phyloP scores from a whole-genome alignment of 202 grass and related monocot genomes.

The Saccharum hybrid region DNA sequence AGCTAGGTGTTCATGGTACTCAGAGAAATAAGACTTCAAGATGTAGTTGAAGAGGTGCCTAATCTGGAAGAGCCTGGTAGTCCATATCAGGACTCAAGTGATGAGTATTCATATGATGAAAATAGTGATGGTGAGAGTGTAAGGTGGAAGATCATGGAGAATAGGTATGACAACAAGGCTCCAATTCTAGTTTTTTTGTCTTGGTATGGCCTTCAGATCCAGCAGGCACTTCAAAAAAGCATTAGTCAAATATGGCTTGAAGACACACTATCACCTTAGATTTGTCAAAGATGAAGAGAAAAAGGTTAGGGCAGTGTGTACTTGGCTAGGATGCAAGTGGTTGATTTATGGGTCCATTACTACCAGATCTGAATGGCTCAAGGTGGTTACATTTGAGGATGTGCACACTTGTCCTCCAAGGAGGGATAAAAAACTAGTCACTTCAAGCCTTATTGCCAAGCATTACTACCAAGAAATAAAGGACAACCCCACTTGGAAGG shows the following conservation, averaged over 20 bases:
- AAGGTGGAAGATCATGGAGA: background rate
- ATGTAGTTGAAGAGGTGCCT: background rate
- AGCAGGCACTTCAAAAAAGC: conserved; percentile 1
- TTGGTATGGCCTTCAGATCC: background rate
- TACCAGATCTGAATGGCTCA: too few relatives aligned
- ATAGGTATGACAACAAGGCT: background rate
- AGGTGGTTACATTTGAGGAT: too few relatives aligned
- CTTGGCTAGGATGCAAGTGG: too few relatives aligned
- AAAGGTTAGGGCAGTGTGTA: too few relatives aligned
- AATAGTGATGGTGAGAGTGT: too few relatives aligned
- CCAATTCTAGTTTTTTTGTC: background rate
- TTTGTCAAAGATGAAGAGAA: too few relatives aligned
- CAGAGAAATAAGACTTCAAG: background rate
- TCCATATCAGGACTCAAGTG: background rate
- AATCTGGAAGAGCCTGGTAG: background rate
- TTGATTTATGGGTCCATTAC: too few relatives aligned
- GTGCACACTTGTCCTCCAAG: too few relatives aligned
- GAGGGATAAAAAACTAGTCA: too few relatives aligned
- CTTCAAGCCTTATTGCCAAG: too few relatives aligned
- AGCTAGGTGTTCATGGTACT: background rate
- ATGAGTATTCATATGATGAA: background rate
- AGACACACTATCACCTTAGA: background rate
- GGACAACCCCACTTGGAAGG: too few relatives aligned
- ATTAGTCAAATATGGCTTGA: background rate
- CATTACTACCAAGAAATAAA: too few relatives aligned